Evolutionary conservation across 768 basidiomycete species (phyloP), one percentile per base, ranked within the genome.

Genomic region (Agaricus bisporus): DNA sequence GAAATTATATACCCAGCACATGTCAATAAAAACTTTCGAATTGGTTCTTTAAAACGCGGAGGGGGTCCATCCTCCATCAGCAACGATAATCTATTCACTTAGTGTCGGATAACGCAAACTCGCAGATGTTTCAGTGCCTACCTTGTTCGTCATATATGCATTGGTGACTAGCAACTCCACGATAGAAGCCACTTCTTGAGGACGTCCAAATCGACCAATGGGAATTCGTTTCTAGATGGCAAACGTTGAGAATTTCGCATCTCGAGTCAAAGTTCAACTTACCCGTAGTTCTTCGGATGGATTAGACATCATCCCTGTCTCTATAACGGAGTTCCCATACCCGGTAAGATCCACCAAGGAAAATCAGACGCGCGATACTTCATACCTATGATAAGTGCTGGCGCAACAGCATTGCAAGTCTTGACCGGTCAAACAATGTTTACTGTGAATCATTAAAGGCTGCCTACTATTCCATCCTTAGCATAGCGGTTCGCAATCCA

Each of bases 91-190:
- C 76, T 79, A 1, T 35, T 22, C 26, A 14, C 48, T 41, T 48
- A 3, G 18, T 28, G 8, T 48, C 46, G 5, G 49, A 17, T 22
- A 29, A 7, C 44, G 14, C 5, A 20, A 26, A 35, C 2, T n/a
- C 44, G 7, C 25, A 43, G 4, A 22, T 29, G 17, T 22, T 44
- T 14, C 4, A 41, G 45, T 2, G 45, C 66, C 14, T 48, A 76
- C 79, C 72, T 81, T 81, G 65, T 81, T 79, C 17, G 79, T 80
- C 73, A 81, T 77, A 47, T 81, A 82, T 12, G 65, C 69, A 59
- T 81, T 82, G 3, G 67, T 70, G 4, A 73, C 75, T 3, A 80
- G 66, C 62, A 77, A 64, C 57, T 77, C 73, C 9, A 80, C 76
- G n/a, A 79, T 65, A 20, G 73, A 73, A 2, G 79, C 74, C 28